Conservation (phyloP, 495 filamentous ascomycete genomes). For the Tuber umbilicatum region DNA sequence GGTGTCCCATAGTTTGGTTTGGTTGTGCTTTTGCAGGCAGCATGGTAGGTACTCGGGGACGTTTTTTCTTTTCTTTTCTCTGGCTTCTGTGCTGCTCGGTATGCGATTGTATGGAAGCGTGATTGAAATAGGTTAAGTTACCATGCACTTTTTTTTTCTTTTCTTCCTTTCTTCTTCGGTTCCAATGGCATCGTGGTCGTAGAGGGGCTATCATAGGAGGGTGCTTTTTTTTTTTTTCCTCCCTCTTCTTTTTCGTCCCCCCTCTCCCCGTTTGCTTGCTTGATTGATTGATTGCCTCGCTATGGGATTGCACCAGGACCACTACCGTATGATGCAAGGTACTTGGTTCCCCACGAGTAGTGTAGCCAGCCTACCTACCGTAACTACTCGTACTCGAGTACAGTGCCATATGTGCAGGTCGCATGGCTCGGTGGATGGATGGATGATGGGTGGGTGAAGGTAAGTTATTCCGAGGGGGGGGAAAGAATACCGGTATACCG, state of each 20-base stretch:
- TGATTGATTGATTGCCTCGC: background rate
- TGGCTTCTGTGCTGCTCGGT: background rate
- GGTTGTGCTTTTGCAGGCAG: background rate
- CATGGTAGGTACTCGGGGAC: background rate
- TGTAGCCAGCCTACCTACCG: background rate
- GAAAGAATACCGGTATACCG: conserved; percentile 1
- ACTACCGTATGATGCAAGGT: background rate
- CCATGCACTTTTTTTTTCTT: background rate
- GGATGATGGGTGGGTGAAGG: background rate
- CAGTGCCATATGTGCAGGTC: background rate
- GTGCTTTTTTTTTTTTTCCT: background rate
- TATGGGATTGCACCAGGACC: background rate
- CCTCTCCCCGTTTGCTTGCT: background rate
- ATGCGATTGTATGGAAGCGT: background rate
- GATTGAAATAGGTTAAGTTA: conserved; percentile 1
- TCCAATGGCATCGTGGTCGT: background rate
- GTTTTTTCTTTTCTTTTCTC: background rate
- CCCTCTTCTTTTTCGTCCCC: background rate
- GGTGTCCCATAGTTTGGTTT: background rate
- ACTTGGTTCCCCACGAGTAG: background rate
- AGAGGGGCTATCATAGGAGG: background rate
- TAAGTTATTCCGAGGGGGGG: conserved; percentile 1
- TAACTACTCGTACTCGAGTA: too few relatives aligned
- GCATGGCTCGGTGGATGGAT: background rate
- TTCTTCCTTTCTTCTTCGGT: background rate